Base-by-base conservation (phyloP, 345 rosid species). In the Eucalyptus sideroxylon region DNA sequence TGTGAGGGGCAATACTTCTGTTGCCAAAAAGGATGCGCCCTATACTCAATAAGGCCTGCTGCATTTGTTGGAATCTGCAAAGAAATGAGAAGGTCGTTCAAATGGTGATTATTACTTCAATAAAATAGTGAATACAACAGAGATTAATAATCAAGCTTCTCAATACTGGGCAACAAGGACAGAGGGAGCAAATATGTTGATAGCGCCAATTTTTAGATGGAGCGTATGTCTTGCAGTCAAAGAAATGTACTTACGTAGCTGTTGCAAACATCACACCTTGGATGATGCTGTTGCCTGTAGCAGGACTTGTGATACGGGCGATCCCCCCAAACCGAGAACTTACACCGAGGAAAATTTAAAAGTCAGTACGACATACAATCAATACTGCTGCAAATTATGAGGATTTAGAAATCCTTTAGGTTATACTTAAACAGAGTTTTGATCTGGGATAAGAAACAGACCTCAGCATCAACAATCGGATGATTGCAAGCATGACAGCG, bases 1-100 rank as follows among this genome's bases (percentile, higher is more conserved):
- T 98, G 99, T 2, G 97, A 94, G 89, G 99, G 99, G 91, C 99
- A 98, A 92, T 98, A 98, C 91, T 96, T 98, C 90, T 98, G 99
- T 81, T 62, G 88, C 99, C 99, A 98, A 92, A 96, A 97, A 77
- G 99, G 99, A 93, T 98, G 99, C 83, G 96, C 97, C 90, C 99
- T 95, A 50, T 96, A 98, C 94, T 98, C 99, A 47, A 97, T 96
- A 42, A 96, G 96, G 88, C 99, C 99, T 34, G 89, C 92, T 89
- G 94, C 89, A 92, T 96, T 98, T 88, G 97, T 93, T 5, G 99
- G 99, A 55, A 98, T 97, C 99, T 98, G 92, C 60, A 49, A 50
- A 47, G n/a, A 81, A 50, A 44, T 31, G 37, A 56, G 26, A 19
- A 50, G 81, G 45, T 44, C 42, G 88, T 77, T 81, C 37, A 21